Base-by-base conservation (phyloP, 345 rosid species). In the Eucalyptus sp. region DNA sequence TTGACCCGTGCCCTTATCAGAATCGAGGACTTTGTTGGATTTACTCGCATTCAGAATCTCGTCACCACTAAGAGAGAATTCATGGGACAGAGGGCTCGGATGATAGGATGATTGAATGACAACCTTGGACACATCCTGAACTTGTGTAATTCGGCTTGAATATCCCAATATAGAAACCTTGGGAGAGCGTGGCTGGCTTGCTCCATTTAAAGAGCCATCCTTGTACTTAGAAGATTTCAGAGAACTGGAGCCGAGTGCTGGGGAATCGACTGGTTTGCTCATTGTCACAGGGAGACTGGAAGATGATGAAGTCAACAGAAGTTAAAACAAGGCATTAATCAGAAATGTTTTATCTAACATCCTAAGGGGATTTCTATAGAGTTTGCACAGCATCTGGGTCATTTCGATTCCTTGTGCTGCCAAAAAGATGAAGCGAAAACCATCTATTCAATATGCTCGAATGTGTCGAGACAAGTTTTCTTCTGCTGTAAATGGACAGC, bases 221-320 rank as follows among this genome's bases (percentile, higher is more conserved):
- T 91, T 93, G 90, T 89, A 87, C 43, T 71, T 71, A 33, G 6
- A 17, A 33, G 91, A 91, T 89, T 90, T 88, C 86, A 91, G 89
- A 58, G 92, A 44, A 48, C 89, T 52, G 31, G 97, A 93, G 80
- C 93, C 95, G 84, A 94, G 95, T 50, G 96, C 89, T 13, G 97
- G 96, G 81, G 93, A 91, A 31, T 95, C 96, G 87, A 88, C 90
- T 89, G 92, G 94, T 86, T 92, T 93, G 86, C 88, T 90, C 88
- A 94, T 62, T 90, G 93, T 93, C 86, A 93, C 91, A 16, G 98
- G 95, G 87, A 95, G 96, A 92, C 99, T 96, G 95, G 79, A 86
- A 90, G 88, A 86, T 87, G 56, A 86, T 87, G 56, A 84, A 86
- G 85, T 86, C 84, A 91, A 64, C 54, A 22, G 60, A 50, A 20